Evolutionary conservation across 2,329 filamentous ascomycete genomes (phyloP), one percentile per base, ranked within the genome.

Genomic region (Talaromyces piceae): DNA sequence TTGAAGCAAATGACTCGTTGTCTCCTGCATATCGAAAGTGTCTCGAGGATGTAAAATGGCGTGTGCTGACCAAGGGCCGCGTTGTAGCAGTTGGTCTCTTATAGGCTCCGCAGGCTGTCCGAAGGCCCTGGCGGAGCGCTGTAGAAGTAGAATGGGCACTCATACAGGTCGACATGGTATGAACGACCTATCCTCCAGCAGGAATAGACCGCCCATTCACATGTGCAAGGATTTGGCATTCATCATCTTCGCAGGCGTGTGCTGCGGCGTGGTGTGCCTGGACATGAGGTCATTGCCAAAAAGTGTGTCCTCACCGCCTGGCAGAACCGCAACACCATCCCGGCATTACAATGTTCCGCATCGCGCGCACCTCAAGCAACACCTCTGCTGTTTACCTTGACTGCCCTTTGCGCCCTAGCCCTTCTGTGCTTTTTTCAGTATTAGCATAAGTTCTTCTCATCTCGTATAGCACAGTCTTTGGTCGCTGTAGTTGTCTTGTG

Each of bases 1-100:
- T 71, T 31, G 77, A 76, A 50, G 75, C 63, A 61, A 83, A 84
- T n/a, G 77, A 77, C 54, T 77, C 73, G 58, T 74, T 73, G 46
- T 69, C 55, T n/a, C 58, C 61, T 41, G 69, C 63, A 44, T 72
- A 61, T 52, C 66, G 63, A 55, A 67, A 68, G 52, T 68, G 64
- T 31, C 71, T 70, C 1, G 73, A 73, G 26, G 68, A 57, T 12
- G 63, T 68, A 55, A 73, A 73, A 23, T 57, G 46, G 8, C 51
- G 47, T 20, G 41, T 22, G 18, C 41, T 44, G 26, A 20, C 31
- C 44, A 33, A 27, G 26, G 26, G 51, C 20, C 13, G 12, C 12
- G 12, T 6, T 37, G 12, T 13, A n/a, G 16, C 11, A 37, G 16
- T 37, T 13, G 26, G 33, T 43, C 22, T 22, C 39, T 25, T 25